Evolutionary conservation across 495 filamentous ascomycete species (phyloP), one percentile per base, ranked within the genome.

Genomic region (Penicillium maclennaniae): DNA sequence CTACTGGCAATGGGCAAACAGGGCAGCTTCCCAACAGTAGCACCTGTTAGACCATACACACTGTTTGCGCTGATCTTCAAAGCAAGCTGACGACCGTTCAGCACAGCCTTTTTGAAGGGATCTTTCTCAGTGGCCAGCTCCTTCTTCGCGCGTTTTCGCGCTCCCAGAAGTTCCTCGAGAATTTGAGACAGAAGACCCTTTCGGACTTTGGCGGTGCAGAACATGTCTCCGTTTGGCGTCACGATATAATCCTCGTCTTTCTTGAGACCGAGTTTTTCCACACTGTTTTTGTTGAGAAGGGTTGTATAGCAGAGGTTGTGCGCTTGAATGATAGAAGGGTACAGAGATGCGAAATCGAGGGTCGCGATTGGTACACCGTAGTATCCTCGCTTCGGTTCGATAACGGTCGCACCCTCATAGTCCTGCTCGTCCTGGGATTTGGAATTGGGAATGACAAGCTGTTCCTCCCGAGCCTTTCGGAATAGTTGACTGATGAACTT

Each of bases 261-360:
- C 56, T 81, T 79, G 39, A 96, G 66, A 2, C 73, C 71, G 26
- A 91, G 74, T 53, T 81, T 87, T 55, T 95, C 88, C 5, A 95
- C 77, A 4, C 78, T 81, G n/a, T 65, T 77, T 67, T 91, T 92
- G 65, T 88, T 93, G 37, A 97, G 72, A 15, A 97, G 75, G 0
- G 93, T 99, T 0, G 93, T 99, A 74, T 99, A 99, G 69, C 93
- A 99, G 25, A 99, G 82, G 56, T 99, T 99, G 69, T 99, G 93
- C 0, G 93, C 93, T 70, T 97, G 92, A 66, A 99, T 99, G 66
- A 99, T 97, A 69, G 91, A 96, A 10, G 93, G 93, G 64, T 99
- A 99, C 55, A 99, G 84, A 6, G 91, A 96, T 16, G 93, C 95
- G 61, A 99, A 99, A 89, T 99, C 93, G 8, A 99, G 86, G 0